Percentiles rank a stretch among this genome's conserved stretches.
Conservation (phyloP, 345 rosid species). For the Odontarrhena argentea region DNA sequence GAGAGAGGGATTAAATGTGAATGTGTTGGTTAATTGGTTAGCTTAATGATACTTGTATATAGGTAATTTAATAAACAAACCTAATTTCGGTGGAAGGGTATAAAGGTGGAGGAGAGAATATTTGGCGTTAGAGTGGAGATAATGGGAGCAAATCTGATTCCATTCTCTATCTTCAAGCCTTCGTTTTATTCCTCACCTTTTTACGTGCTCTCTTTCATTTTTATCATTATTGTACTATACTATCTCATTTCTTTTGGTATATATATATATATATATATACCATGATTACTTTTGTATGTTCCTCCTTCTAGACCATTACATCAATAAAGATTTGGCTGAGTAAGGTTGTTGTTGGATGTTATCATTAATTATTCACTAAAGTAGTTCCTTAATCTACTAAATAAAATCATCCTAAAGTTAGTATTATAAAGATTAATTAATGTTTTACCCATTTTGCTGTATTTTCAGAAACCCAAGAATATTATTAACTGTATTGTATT, state of each 20-base stretch:
- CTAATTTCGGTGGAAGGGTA: slow-evolving; percentile 6
- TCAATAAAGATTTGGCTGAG: slow-evolving; percentile 2
- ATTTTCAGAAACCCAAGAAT: background rate
- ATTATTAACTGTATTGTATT: background rate
- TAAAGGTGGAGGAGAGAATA: slow-evolving; percentile 39
- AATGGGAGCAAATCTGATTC: slow-evolving; percentile 54
- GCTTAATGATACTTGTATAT: too few species aligned
- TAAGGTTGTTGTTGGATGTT: slow-evolving; percentile 26
- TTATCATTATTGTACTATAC: slow-evolving; percentile 7
- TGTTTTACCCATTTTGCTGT: background rate
- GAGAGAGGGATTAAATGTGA: background rate
- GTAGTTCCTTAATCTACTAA: slow-evolving; percentile 1
- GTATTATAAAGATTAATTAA: background rate
- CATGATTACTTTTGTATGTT: background rate
- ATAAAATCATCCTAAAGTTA: background rate
- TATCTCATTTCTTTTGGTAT: background rate
- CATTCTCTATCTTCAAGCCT: slow-evolving; percentile 55
- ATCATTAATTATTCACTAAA: slow-evolving; percentile 3
- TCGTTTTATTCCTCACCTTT: slow-evolving; percentile 27
- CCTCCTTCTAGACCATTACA: slow-evolving; percentile 5
- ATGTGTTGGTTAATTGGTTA: background rate
- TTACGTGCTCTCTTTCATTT: slow-evolving; percentile 13
- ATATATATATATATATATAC: background rate
- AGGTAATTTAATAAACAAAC: background rate
- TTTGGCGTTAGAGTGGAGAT: slow-evolving; percentile 33